These are phyloP conservation scores for Aspergillus sp. DNA, from an alignment of 2,329 filamentous ascomycete species.

Conservation along the genomic window DNA sequence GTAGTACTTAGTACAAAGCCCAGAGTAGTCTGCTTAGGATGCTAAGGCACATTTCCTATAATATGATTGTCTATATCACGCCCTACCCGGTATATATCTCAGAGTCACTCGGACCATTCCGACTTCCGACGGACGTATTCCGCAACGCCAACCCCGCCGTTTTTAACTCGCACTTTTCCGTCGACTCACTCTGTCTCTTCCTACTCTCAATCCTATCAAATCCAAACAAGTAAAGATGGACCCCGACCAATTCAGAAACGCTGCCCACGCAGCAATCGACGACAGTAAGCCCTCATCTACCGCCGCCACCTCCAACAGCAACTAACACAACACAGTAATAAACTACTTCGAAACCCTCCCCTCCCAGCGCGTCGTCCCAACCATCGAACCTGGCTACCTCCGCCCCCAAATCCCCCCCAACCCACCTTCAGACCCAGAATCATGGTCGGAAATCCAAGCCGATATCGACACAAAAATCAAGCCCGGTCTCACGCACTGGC, in stretches of 20 bases:
- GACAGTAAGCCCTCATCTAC: constrained; percentile 54
- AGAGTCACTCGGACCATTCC: neutral
- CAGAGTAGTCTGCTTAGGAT: no score
- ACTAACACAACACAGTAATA: constrained; percentile 53
- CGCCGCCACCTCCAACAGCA: neutral
- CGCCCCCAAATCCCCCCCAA: constrained; percentile 66
- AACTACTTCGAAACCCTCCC: constrained; percentile 73
- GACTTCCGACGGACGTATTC: neutral
- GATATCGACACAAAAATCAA: constrained; percentile 84
- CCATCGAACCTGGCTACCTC: constrained; percentile 78
- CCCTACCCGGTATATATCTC: neutral
- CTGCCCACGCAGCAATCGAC: constrained; percentile 71
- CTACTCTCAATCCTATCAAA: neutral
- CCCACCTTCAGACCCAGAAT: constrained; percentile 60
- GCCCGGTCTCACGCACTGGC: constrained; percentile 90
- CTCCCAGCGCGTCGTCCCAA: constrained; percentile 64
- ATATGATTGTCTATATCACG: neutral
- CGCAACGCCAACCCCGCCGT: neutral
- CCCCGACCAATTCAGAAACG: constrained; percentile 66
- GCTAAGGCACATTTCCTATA: no score
- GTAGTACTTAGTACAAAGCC: no score
- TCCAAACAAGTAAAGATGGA: constrained; percentile 53
- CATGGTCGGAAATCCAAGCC: constrained; percentile 69
- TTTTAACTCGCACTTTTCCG: neutral
- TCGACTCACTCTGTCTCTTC: no score